phyloP scores from a whole-genome alignment of 805 yeast species.

The Ogataea pilisensis region DNA sequence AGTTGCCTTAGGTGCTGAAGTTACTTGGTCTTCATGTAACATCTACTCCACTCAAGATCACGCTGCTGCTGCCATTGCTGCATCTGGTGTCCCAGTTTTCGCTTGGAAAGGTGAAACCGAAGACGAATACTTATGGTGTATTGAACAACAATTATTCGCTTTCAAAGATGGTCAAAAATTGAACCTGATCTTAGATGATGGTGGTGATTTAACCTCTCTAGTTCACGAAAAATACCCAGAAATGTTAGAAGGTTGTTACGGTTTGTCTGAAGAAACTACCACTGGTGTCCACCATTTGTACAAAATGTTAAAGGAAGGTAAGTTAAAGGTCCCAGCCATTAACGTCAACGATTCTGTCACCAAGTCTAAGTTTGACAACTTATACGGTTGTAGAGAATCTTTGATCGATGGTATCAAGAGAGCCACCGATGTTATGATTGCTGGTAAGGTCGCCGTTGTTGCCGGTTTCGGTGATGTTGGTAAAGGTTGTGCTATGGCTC shows the following conservation, averaged over 20 bases:
- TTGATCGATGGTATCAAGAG: constrained; percentile 98
- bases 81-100: constrained; percentile 97
- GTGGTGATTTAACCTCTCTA: constrained; percentile 96
- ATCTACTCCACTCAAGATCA: constrained; percentile 99
- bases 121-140: constrained; percentile 99
- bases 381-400: constrained; percentile 99
- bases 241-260: constrained; percentile 91
- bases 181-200: constrained; percentile 97
- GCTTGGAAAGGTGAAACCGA: constrained; percentile 99
- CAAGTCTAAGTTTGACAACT: constrained; percentile 98
- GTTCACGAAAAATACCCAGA: constrained; percentile 99
- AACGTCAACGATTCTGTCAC: constrained; percentile 98
- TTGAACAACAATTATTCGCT: constrained; percentile 97
- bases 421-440: constrained; percentile 99
- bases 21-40: constrained; percentile 99
- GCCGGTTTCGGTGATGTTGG: constrained; percentile 99
- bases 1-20: constrained; percentile 98
- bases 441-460: constrained; percentile 98
- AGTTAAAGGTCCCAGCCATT: constrained; percentile 97
- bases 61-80: constrained; percentile 99
- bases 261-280: constrained; percentile 98
- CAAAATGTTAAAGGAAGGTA: constrained; percentile 86
- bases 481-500: constrained; percentile 99
- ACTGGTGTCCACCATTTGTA: constrained; percentile 99
- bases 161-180: constrained; percentile 94